These are phyloP conservation scores for Phytophthora citrophthora DNA, from an alignment of 352 stramenopile species.

Conservation along the genomic window DNA sequence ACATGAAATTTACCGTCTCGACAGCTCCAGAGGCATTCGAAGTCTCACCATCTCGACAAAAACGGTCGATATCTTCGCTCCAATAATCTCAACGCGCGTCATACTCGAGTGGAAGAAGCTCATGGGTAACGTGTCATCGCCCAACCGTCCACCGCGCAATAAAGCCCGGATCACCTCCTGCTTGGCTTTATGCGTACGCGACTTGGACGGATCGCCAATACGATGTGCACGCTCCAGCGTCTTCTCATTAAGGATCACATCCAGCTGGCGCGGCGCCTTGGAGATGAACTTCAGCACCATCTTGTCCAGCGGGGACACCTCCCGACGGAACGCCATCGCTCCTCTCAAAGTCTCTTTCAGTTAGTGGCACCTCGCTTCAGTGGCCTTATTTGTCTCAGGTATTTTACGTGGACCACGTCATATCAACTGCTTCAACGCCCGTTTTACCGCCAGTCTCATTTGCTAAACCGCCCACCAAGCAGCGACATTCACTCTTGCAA, in stretches of 20 bases:
- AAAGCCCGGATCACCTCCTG: slow-evolving; percentile 87
- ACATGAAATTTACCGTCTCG: background rate
- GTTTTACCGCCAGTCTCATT: slow-evolving; percentile 20
- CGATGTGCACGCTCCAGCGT: slow-evolving; percentile 72
- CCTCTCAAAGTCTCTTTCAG: too few relatives aligned
- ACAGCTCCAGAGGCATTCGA: background rate
- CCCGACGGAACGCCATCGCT: slow-evolving; percentile 88
- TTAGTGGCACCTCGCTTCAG: too few relatives aligned
- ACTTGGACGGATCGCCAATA: slow-evolving; percentile 77
- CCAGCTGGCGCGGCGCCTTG: slow-evolving; percentile 75
- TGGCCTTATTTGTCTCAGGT: too few relatives aligned
- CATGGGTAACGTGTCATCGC: slow-evolving; percentile 83
- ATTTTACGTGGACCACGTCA: background rate
- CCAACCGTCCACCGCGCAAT: slow-evolving; percentile 70
- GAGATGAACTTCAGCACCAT: slow-evolving; percentile 91
- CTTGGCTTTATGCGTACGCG: slow-evolving; percentile 86
- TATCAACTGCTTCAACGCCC: slow-evolving; percentile 9
- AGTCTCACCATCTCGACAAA: slow-evolving; percentile 70
- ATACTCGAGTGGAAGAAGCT: slow-evolving; percentile 89
- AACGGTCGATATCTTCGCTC: slow-evolving; percentile 81
- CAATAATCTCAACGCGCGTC: slow-evolving; percentile 86
- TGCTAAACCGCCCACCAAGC: slow-evolving; percentile 6
- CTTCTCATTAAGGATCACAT: slow-evolving; percentile 73
- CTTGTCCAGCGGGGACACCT: slow-evolving; percentile 82
- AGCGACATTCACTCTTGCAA: slow-evolving; percentile 2